These are phyloP conservation scores for Nothophytophthora sp. DNA, from an alignment of 352 stramenopile genomes.

Conservation along the genomic window DNA sequence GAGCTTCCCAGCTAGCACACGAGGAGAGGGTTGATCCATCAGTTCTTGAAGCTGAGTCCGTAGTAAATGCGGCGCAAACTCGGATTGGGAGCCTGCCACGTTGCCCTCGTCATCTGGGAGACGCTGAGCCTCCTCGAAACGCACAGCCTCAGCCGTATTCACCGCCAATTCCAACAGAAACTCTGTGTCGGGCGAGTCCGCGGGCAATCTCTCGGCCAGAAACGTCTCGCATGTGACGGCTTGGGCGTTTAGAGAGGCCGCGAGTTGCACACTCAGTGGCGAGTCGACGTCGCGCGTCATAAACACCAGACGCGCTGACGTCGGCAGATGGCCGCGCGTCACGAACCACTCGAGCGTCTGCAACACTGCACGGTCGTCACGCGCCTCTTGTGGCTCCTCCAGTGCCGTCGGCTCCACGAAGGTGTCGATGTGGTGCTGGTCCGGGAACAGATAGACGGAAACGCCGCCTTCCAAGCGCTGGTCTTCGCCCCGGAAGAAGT, in stretches of 20 bases:
- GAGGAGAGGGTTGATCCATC: conserved; percentile 22
- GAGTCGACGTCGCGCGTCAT: conserved; percentile 57
- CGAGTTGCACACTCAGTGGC: conserved; percentile 38
- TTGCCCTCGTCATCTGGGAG: conserved; percentile 24
- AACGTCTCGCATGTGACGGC: conserved; percentile 65
- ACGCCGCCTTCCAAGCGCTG: conserved; percentile 40
- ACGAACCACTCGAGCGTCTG: conserved; percentile 73
- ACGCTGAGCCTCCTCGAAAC: conserved; percentile 44
- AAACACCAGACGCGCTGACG: conserved; percentile 47
- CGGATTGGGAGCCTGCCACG: conserved; percentile 14
- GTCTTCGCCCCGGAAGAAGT: conserved; percentile 65
- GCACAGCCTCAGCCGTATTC: conserved; percentile 61
- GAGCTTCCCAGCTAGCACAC: conserved; percentile 50
- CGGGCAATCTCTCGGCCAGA: conserved; percentile 37
- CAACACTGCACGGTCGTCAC: conserved; percentile 49
- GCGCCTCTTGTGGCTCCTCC: conserved; percentile 34
- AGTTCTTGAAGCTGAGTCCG: conserved; percentile 36
- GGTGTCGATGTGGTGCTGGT: conserved; percentile 71
- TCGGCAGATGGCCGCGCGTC: conserved; percentile 33
- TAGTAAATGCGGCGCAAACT: conserved; percentile 62
- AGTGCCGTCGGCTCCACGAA: conserved; percentile 41
- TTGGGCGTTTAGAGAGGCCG: conserved; percentile 36
- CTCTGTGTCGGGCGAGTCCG: conserved; percentile 20
- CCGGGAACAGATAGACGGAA: conserved; percentile 60
- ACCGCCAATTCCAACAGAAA: conserved; percentile 62